A percentile compares a stretch with the other conserved stretches of the same genome.
phyloP scores from a whole-genome alignment of 2,329 filamentous ascomycete species.

The Colletotrichum shisoi region DNA sequence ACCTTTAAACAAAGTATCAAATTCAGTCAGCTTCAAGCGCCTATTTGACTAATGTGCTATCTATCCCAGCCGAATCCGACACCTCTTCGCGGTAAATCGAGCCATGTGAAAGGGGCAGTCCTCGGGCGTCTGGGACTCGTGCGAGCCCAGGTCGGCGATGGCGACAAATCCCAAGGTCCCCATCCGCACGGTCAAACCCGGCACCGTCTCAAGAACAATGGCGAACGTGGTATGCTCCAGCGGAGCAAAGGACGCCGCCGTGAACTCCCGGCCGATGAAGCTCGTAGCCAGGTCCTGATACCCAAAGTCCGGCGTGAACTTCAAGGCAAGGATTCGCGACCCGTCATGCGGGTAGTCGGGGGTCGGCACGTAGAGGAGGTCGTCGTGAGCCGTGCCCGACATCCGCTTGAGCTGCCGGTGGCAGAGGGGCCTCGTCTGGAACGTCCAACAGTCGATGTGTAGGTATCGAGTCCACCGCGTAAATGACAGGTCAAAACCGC shows the following conservation, averaged over 20 bases:
- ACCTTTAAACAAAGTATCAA: too few species aligned
- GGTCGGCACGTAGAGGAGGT: constrained; percentile 3
- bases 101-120: neutral
- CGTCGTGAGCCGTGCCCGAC: neutral
- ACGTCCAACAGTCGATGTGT: constrained; percentile 14
- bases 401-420: neutral
- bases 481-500: neutral
- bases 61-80: neutral
- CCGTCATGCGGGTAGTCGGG: neutral
- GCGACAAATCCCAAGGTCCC: neutral
- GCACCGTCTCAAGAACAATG: constrained; percentile 5
- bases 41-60: too few species aligned
- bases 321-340: neutral
- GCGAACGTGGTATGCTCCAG: constrained; percentile 5
- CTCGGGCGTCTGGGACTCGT: constrained; percentile 7
- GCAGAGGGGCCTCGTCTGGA: neutral
- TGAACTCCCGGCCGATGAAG: neutral
- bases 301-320: constrained; percentile 9
- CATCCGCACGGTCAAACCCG: constrained; percentile 3
- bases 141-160: constrained; percentile 5
- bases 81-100: neutral
- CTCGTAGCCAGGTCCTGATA: neutral
- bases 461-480: constrained; percentile 8
- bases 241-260: neutral
- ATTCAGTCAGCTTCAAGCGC: too few species aligned